Base-by-base conservation (phyloP, 2,329 filamentous ascomycete genomes). In the Pyrenochaeta sp. region DNA sequence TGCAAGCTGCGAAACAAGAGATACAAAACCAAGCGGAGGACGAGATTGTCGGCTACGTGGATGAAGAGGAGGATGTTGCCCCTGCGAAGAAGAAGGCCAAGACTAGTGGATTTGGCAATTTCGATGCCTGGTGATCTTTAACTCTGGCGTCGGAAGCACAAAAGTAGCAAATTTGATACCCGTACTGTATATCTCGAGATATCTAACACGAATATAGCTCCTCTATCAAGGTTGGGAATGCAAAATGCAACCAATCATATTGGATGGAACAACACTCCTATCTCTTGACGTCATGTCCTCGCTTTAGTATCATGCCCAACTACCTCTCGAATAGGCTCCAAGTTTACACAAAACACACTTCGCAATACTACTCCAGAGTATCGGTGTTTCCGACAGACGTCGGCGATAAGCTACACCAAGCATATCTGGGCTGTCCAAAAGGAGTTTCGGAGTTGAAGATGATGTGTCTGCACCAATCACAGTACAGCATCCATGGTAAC, bases 51-150 rank as follows among this genome's bases (percentile, higher is more conserved):
- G 85, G 82, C 29, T 75, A 82, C 19, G 79, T 84, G 49, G 80
- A 85, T 14, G 85, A 86, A 24, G 87, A 84, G 67, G 87, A 84
- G 68, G 84, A 68, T 20, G 51, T 84, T 41, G 69, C 69, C 17
- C 90, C 89, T 13, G 82, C 79, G 3, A 85, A 83, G 71, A 97
- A 96, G 74, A 97, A 96, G 75, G 72, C 77, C 2, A 94, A 89
- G 67, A 79, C 77, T 1, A 83, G 69, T 2, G 91, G 90, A 0
- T 99, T 97, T 78, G 92, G 93, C 2, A 96, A 96, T 72, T 99
- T 99, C 70, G 92, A 96, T 72, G 82, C 77, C 24, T 99, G 94
- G 93, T 96, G 42, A 51, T 9, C 14, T 10, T 10, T 21, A 13
- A 9, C 15, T 18, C 8, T 3, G 11, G 13, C 11, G 9, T 3